Percentiles rank a stretch among this genome's conserved stretches.
Evolutionary conservation across 2,329 filamentous ascomycete species (phyloP).

Genomic region (Xylaria sp.): DNA sequence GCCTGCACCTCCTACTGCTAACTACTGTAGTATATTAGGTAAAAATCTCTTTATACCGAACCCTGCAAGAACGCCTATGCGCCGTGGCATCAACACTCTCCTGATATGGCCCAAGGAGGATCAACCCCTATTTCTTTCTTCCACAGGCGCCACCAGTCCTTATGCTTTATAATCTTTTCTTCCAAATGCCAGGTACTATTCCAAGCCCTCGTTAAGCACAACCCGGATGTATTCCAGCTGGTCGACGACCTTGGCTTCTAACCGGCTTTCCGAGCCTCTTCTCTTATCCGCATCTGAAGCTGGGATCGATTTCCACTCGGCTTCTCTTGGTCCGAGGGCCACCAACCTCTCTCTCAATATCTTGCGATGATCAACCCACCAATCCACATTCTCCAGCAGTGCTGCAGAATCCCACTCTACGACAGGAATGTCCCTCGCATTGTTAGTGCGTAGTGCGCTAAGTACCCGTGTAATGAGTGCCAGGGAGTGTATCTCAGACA

Average conservation of each 20-base stretch:
- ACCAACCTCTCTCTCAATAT: constrained; percentile 75
- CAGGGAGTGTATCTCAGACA: constrained; percentile 79
- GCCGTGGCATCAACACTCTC: constrained; percentile 20
- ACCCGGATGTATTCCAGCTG: constrained; percentile 68
- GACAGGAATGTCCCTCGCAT: constrained; percentile 73
- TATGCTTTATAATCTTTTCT: background rate
- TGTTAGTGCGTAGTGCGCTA: constrained; percentile 66
- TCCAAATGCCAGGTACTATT: constrained; percentile 35
- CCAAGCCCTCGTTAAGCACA: constrained; percentile 59
- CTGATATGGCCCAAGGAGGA: background rate
- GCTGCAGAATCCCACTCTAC: constrained; percentile 76
- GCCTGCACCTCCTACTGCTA: background rate
- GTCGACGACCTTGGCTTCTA: constrained; percentile 77
- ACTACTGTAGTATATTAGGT: constrained; percentile 5
- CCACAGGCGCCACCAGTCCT: background rate
- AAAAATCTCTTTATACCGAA: background rate
- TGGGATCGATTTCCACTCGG: constrained; percentile 59
- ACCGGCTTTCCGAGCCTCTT: constrained; percentile 61
- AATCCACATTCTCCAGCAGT: constrained; percentile 82
- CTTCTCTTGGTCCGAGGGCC: constrained; percentile 74
- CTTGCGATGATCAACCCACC: constrained; percentile 73
- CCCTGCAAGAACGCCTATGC: constrained; percentile 23
- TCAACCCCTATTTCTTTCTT: background rate
- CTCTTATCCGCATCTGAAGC: constrained; percentile 43
- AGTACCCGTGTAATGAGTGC: constrained; percentile 78